These are phyloP conservation scores for Carpinus viminea DNA, from an alignment of 306 rosid species.

Conservation along the genomic window DNA sequence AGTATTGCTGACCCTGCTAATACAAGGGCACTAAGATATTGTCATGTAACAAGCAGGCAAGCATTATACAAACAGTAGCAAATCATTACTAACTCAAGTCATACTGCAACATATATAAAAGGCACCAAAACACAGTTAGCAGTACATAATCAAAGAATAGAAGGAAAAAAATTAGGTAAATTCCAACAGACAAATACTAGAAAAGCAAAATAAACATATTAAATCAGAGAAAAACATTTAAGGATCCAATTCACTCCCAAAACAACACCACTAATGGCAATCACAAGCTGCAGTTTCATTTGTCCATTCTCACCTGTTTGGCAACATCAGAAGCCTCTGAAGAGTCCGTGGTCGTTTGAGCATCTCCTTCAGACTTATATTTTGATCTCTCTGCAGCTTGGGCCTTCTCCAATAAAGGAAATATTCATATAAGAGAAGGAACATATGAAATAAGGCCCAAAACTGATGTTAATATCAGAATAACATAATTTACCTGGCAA, in stretches of 20 bases:
- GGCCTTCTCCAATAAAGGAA: conserved; percentile 50
- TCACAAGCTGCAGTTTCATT: conserved; percentile 20
- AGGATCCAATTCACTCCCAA: background rate
- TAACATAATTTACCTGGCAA: conserved; percentile 63
- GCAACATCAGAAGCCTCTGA: conserved; percentile 40
- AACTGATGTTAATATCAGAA: background rate
- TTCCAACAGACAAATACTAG: background rate
- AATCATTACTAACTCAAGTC: background rate
- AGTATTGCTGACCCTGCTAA: background rate
- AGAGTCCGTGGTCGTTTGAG: conserved; percentile 34
- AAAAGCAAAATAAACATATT: background rate
- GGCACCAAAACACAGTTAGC: background rate
- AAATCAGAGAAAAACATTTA: background rate
- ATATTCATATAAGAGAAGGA: conserved; percentile 24
- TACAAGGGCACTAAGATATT: background rate
- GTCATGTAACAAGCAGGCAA: background rate
- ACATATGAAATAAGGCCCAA: conserved; percentile 12
- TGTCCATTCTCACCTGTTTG: conserved; percentile 38
- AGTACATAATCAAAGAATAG: background rate
- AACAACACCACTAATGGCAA: conserved; percentile 6
- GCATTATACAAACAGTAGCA: background rate
- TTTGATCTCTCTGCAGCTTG: conserved; percentile 59
- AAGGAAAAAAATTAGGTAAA: background rate
- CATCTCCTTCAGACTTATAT: conserved; percentile 50
- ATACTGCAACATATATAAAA: background rate